Evolutionary conservation across 495 filamentous ascomycete species (phyloP).

Genomic region (Penicillium ucsense): DNA sequence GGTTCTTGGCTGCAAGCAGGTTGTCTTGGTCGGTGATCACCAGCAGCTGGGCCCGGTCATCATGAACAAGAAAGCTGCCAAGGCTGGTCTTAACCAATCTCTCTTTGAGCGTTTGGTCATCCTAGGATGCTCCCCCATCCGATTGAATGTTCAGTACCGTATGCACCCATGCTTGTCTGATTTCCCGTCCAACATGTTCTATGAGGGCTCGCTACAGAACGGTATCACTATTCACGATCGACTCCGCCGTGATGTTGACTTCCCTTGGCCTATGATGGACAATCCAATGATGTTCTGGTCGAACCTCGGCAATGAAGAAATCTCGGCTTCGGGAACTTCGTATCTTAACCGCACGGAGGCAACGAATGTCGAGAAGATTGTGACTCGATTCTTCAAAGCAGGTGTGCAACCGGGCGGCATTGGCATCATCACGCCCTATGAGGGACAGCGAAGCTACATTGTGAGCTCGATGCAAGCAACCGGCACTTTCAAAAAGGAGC

Average conservation of each 20-base stretch:
- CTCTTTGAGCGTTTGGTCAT: constrained; percentile 96
- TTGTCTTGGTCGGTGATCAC: constrained; percentile 95
- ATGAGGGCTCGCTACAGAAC: constrained; percentile 95
- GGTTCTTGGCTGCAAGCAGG: constrained; percentile 95
- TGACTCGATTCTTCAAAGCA: constrained; percentile 99
- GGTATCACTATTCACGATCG: constrained; percentile 86
- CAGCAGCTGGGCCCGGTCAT: constrained; percentile 98
- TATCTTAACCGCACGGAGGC: constrained; percentile 98
- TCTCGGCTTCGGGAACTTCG: constrained; percentile 93
- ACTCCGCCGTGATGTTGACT: constrained; percentile 88
- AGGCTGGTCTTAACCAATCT: constrained; percentile 93
- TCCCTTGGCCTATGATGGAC: constrained; percentile 92
- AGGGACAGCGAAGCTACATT: constrained; percentile 96
- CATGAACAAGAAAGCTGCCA: constrained; percentile 99
- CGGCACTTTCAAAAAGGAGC: constrained; percentile 94
- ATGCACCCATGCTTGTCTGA: constrained; percentile 99
- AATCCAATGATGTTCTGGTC: constrained; percentile 99
- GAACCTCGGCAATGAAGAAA: constrained; percentile 94
- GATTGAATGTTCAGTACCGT: constrained; percentile 94
- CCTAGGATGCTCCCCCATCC: constrained; percentile 82
- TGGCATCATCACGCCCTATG: constrained; percentile 97
- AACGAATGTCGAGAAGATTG: constrained; percentile 94
- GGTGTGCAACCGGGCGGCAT: constrained; percentile 86
- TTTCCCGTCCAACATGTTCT: constrained; percentile 99
- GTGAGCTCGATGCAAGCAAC: constrained; percentile 98